phyloP scores from a whole-genome alignment of 2,329 filamentous ascomycete species.

The Trichoderma afroharzianum region DNA sequence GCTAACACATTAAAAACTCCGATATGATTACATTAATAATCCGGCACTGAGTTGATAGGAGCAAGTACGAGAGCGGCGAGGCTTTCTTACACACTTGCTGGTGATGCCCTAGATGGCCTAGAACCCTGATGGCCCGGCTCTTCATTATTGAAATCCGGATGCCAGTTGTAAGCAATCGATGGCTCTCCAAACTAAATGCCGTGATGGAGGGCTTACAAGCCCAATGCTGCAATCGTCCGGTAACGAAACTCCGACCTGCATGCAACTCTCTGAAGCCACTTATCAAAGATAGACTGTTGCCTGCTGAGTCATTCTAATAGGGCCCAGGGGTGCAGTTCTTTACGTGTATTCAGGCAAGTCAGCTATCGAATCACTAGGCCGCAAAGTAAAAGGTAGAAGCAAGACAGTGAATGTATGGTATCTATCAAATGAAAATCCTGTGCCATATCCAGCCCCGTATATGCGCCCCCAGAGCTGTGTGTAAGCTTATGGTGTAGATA shows the following conservation, averaged over 20 bases:
- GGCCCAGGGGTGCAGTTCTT: not conserved
- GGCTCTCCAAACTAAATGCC: not conserved
- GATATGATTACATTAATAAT: not conserved
- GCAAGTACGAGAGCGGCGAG: not conserved
- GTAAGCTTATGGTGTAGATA: not conserved
- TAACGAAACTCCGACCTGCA: not conserved
- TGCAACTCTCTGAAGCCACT: not conserved
- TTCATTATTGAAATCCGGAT: not conserved
- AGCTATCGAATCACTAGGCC: not conserved
- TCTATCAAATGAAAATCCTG: not conserved
- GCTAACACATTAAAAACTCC: not conserved
- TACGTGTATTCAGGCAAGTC: not conserved
- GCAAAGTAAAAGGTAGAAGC: not conserved
- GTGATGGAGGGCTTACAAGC: not conserved
- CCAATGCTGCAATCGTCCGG: not conserved
- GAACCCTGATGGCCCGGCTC: not conserved
- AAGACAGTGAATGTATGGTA: not conserved
- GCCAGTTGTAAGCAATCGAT: no score
- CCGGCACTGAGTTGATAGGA: not conserved
- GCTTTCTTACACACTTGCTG: not conserved
- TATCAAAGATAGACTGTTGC: not conserved
- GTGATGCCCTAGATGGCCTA: not conserved
- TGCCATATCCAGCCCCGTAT: not conserved
- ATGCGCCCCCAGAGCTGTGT: not conserved
- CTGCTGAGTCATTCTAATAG: not conserved